Evolutionary conservation across 2,329 filamentous ascomycete genomes (phyloP).

Genomic region (Diaporthe citrichinensis): DNA sequence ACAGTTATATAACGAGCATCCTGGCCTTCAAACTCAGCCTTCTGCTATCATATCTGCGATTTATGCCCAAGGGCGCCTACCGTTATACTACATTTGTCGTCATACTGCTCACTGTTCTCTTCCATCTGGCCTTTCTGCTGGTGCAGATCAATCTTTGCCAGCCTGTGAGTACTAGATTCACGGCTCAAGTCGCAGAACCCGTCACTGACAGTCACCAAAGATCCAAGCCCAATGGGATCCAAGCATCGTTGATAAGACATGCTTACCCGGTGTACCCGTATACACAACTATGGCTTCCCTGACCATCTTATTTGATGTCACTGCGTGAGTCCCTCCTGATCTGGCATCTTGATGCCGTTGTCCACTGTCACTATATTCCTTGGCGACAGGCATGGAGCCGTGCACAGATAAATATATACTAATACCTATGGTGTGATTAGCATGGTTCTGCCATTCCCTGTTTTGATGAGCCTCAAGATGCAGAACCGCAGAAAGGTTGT

Average conservation of each 20-base stretch:
- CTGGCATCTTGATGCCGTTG: not conserved
- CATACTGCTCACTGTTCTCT: conserved; percentile 53
- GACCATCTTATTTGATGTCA: conserved; percentile 58
- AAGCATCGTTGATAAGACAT: conserved; percentile 53
- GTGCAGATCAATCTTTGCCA: conserved; percentile 55
- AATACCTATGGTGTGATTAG: conserved; percentile 44
- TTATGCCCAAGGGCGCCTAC: conserved; percentile 56
- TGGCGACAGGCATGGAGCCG: not conserved
- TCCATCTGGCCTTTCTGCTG: conserved; percentile 56
- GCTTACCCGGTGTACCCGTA: conserved; percentile 56
- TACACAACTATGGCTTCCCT: conserved; percentile 59
- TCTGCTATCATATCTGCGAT: conserved; percentile 60
- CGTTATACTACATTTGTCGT: conserved; percentile 52
- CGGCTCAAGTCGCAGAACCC: conserved; percentile 15
- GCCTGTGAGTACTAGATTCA: conserved; percentile 49
- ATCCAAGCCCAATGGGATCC: conserved; percentile 56
- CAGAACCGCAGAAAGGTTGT: conserved; percentile 57
- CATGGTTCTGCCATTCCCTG: conserved; percentile 58
- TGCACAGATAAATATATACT: not conserved
- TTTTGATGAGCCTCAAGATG: conserved; percentile 53
- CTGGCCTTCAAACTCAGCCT: conserved; percentile 63
- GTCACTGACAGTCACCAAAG: not conserved
- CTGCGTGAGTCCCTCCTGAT: conserved; percentile 52
- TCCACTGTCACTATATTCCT: too few relatives aligned
- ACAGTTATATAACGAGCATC: conserved; percentile 58